Evolutionary conservation across 306 rosid genomes (phyloP), one percentile per base, ranked within the genome.

Genomic region (Cucumis sativus): DNA sequence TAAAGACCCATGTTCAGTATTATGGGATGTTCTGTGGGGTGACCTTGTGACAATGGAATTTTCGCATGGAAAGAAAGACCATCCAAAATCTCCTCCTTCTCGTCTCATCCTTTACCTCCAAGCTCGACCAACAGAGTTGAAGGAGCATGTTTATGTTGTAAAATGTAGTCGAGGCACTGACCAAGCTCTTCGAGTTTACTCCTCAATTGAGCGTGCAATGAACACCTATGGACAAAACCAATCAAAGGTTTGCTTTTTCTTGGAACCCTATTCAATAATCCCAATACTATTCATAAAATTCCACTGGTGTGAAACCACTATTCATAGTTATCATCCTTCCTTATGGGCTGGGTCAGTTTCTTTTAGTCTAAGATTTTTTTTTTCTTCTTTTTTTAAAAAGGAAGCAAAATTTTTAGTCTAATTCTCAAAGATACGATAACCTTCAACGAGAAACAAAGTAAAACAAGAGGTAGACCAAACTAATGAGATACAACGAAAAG

Each of bases 21-120:
- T 87, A 77, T 95, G 99, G 99, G 99, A 95, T 81, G 92, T 92
- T 73, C 83, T 86, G 79, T 95, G 96, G 97, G 89, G 90, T 80
- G 88, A 89, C 84, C 91, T 92, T 23, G 85, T 79, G 73, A 82
- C 87, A 2, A 95, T 95, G 97, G 97, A 90, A 82, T 76, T 87
- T 80, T 74, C 90, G 25, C 87, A 86, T 54, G 92, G 97, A 62
- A 88, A 92, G 87, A 95, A 95, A 74, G 99, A 95, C 86, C 81
- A 80, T 78, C 91, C 86, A 40, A 84, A 84, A 76, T 77, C 88
- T 86, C 89, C 86, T 58, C 93, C 95, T 69, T 88, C 97, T 0
- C 89, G 80, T 39, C 87, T 92, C 78, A 79, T 92, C 76, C 83
- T 95, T 74, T 89, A 90, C 87, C 79, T 90, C 87, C 85, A 83